Evolutionary conservation across 257 asterid species (phyloP), one percentile per base, ranked within the genome.

Genomic region (Solanum habrochaites): DNA sequence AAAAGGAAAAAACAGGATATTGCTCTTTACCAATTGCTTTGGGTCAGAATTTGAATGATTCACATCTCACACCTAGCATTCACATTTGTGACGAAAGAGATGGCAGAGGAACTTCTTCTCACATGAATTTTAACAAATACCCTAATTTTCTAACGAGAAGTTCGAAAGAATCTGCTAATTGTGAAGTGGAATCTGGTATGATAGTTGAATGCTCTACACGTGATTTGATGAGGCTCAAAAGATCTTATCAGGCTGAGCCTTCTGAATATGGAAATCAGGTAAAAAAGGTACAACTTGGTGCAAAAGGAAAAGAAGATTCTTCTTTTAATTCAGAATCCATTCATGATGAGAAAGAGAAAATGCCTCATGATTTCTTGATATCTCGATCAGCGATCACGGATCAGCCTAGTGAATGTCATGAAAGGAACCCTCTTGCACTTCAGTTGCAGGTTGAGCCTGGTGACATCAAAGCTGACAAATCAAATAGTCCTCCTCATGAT

Each of bases 181-280:
- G 15, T 60, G 88, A 87, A 84, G 89, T 86, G 87, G 91, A 88
- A 88, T 83, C 90, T 90, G 88, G 90, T 88, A 83, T 35, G 73
- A 83, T 90, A 62, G 89, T 77, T 87, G 94, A 90, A 89, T 93
- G 96, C 93, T 95, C 98, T 39, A 88, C 94, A 88, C 91, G 98
- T 88, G 98, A 96, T 78, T 88, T 95, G 88, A 97, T 94, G 98
- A 94, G 99, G 92, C 94, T 91, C 90, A 97, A 94, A 86, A 92
- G 99, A 56, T 91, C 93, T 86, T 90, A 90, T 88, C 91, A 90
- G 64, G 86, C 86, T 87, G 96, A 94, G 88, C 87, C 74, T 87
- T 87, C 91, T 88, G 95, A 89, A 52, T 64, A 60, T 85, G 88
- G 87, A 73, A 88, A 87, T 90, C 87, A 84, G 82, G 90, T 81